phyloP scores from a whole-genome alignment of 352 stramenopile genomes.

The Globisporangium ultimum region DNA sequence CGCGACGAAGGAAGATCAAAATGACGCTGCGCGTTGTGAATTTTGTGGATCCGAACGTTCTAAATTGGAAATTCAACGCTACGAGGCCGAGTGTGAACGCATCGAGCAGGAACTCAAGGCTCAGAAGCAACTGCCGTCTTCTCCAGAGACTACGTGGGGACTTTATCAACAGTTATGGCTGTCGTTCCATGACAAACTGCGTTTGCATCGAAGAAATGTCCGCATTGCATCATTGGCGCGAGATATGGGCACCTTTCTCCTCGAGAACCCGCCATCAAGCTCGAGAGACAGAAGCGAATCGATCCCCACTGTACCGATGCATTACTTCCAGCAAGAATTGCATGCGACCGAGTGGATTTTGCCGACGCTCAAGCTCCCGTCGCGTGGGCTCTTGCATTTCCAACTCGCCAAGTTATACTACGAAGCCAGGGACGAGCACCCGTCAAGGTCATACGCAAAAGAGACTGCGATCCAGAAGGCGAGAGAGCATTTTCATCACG shows the following conservation, averaged over 20 bases:
- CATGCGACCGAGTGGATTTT: slow-evolving; percentile 39
- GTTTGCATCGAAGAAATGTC: slow-evolving; percentile 29
- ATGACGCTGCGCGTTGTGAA: slow-evolving; percentile 11
- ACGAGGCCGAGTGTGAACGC: slow-evolving; percentile 15
- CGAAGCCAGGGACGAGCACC: slow-evolving; percentile 3
- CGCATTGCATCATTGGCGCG: slow-evolving; percentile 26
- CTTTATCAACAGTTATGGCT: slow-evolving; percentile 24
- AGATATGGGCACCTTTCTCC: slow-evolving; percentile 39
- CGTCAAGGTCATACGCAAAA: slow-evolving; percentile 2
- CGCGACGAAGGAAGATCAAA: not conserved
- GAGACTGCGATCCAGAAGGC: slow-evolving; percentile 12
- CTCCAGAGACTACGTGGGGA: slow-evolving; percentile 17
- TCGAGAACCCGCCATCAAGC: slow-evolving; percentile 1
- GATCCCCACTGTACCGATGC: slow-evolving; percentile 16
- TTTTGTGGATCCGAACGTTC: slow-evolving; percentile 17
- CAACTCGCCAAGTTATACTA: slow-evolving; percentile 41
- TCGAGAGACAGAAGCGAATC: not conserved
- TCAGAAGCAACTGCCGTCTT: not conserved
- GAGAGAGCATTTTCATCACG: slow-evolving; percentile 27
- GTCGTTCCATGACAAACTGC: slow-evolving; percentile 15
- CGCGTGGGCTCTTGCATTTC: slow-evolving; percentile 38
- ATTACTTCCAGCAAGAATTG: slow-evolving; percentile 28
- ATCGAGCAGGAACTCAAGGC: slow-evolving; percentile 5
- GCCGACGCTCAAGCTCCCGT: slow-evolving; percentile 29
- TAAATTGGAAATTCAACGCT: slow-evolving; percentile 4